These are phyloP conservation scores for Penicillium janthinellum DNA, from an alignment of 2,329 filamentous ascomycete species.

Conservation along the genomic window DNA sequence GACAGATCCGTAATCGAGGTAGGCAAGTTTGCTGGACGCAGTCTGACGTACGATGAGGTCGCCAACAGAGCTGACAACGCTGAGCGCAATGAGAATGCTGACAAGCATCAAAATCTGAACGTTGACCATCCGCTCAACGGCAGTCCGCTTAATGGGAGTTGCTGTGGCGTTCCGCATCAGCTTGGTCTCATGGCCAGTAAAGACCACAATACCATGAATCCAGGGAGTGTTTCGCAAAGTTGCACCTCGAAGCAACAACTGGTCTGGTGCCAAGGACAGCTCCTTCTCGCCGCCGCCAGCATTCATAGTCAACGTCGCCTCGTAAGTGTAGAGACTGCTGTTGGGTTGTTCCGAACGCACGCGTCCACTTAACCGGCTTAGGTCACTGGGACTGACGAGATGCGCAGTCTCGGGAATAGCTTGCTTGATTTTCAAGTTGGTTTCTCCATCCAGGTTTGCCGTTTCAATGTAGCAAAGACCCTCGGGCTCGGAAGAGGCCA, in stretches of 20 bases:
- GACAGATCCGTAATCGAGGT: slow-evolving; percentile 68
- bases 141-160: slow-evolving; percentile 95
- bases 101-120: slow-evolving; percentile 89
- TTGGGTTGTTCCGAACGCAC: slow-evolving; percentile 96
- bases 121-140: slow-evolving; percentile 92
- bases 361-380: slow-evolving; percentile 81
- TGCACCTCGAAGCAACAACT: slow-evolving; percentile 87
- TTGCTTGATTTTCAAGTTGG: slow-evolving; percentile 98
- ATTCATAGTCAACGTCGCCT: slow-evolving; percentile 90
- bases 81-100: slow-evolving; percentile 77
- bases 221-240: slow-evolving; percentile 95
- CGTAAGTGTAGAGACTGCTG: slow-evolving; percentile 97
- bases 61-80: slow-evolving; percentile 86
- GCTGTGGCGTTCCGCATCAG: slow-evolving; percentile 98
- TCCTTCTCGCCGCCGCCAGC: slow-evolving; percentile 92
- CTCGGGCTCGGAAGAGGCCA: slow-evolving; percentile 95
- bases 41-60: slow-evolving; percentile 78
- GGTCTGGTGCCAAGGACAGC: slow-evolving; percentile 83
- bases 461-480: slow-evolving; percentile 98
- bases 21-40: slow-evolving; percentile 64
- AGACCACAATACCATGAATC: slow-evolving; percentile 95
- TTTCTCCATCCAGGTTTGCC: slow-evolving; percentile 95
- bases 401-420: slow-evolving; percentile 87
- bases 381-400: slow-evolving; percentile 81
- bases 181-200: slow-evolving; percentile 97